Evolutionary conservation across 1,284 basidiomycete genomes (phyloP).

Genomic region (Coniferiporia sulphurascens): DNA sequence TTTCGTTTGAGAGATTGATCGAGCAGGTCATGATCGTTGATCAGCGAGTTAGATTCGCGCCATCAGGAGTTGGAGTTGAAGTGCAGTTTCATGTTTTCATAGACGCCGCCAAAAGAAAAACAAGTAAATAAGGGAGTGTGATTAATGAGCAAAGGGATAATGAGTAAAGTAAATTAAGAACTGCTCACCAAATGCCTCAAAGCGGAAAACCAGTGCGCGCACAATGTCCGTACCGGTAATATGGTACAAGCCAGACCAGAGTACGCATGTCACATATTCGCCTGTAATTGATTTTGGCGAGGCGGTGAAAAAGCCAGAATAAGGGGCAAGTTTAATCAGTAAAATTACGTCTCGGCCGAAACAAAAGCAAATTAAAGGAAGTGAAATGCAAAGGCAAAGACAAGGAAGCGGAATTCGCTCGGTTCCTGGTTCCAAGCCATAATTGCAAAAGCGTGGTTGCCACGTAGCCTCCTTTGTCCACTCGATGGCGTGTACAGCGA

Average conservation of each 20-base stretch:
- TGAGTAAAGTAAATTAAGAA: neutral
- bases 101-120: neutral
- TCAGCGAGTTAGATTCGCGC: conserved; percentile 2
- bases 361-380: too few relatives aligned
- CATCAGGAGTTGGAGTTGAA: neutral
- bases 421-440: too few relatives aligned
- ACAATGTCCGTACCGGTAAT: conserved; percentile 73
- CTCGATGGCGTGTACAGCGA: too few relatives aligned
- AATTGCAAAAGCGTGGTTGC: too few relatives aligned
- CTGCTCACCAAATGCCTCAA: conserved; percentile 69
- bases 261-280: conserved; percentile 84
- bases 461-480: too few relatives aligned
- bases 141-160: conserved; percentile 29
- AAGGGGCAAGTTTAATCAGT: too few relatives aligned
- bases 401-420: too few relatives aligned
- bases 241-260: conserved; percentile 86
- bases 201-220: conserved; percentile 50
- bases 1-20: neutral
- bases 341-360: too few relatives aligned
- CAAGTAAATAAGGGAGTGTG: conserved; percentile 17
- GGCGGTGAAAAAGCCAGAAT: too few relatives aligned
- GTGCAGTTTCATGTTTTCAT: neutral
- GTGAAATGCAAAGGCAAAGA: too few relatives aligned
- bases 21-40: neutral
- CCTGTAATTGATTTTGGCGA: conserved; percentile 37